These are phyloP conservation scores for Cadophora sp. DNA, from an alignment of 2,329 filamentous ascomycete genomes.

Conservation along the genomic window DNA sequence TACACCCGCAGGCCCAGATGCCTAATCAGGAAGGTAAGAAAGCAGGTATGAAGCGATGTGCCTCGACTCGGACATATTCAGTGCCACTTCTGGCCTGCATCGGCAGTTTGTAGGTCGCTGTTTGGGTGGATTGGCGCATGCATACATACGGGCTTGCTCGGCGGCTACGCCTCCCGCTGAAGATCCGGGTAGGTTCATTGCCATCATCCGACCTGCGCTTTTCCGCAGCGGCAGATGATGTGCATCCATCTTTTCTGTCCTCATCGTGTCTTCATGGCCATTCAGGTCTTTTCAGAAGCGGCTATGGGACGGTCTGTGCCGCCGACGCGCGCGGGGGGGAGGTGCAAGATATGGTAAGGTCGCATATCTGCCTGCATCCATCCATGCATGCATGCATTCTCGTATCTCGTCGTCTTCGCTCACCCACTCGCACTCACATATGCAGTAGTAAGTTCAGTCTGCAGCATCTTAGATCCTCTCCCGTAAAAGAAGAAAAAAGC, in stretches of 20 bases:
- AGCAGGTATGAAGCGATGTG: neutral
- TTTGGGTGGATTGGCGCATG: neutral
- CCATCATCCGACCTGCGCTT: conserved; percentile 7
- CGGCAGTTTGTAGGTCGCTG: conserved; percentile 1
- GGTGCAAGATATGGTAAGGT: too few relatives aligned
- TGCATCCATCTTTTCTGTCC: neutral
- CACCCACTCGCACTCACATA: conserved; percentile 1
- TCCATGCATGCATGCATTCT: neutral
- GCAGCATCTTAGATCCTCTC: neutral
- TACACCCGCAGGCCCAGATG: neutral
- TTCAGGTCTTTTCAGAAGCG: conserved; percentile 12
- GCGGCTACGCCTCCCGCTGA: conserved; percentile 18
- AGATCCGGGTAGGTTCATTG: conserved; percentile 2
- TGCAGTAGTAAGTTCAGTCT: neutral
- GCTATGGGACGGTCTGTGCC: neutral
- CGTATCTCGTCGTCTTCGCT: neutral
- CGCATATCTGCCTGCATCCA: neutral
- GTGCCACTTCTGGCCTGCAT: neutral
- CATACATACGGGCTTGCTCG: neutral
- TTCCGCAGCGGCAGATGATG: conserved; percentile 11
- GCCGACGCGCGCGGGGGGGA: neutral
- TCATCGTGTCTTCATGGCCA: neutral
- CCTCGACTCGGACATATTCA: neutral
- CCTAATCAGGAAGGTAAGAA: conserved; percentile 2
- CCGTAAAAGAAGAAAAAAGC: neutral